Percentiles rank a stretch among this genome's conserved stretches.
Conservation (phyloP, 129 eudicot genomes). For the Centaurea solstitialis region DNA sequence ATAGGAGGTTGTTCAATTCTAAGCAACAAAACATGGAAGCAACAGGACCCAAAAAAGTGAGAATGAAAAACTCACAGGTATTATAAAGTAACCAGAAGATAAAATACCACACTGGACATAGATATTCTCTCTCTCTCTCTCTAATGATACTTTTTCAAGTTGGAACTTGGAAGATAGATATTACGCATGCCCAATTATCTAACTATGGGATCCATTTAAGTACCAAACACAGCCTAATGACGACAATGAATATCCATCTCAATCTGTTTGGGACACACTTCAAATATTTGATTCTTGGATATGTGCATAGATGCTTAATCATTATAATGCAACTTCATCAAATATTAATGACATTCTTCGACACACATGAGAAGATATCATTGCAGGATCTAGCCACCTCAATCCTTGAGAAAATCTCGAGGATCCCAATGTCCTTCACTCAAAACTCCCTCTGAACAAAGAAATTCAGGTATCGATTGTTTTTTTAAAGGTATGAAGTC, state of each 20-base stretch:
- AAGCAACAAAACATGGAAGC: background rate
- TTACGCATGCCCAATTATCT: background rate
- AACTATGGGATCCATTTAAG: background rate
- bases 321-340: background rate
- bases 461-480: no score
- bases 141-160: background rate
- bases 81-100: background rate
- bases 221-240: background rate
- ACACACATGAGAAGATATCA: background rate
- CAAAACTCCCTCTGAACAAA: no score
- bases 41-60: background rate
- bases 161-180: background rate
- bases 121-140: background rate
- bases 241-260: background rate
- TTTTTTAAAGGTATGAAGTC: no score
- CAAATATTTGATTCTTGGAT: background rate
- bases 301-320: background rate
- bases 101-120: background rate
- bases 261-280: background rate
- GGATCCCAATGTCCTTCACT: background rate
- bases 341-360: background rate
- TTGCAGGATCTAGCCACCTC: background rate
- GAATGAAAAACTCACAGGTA: background rate
- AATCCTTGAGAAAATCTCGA: background rate
- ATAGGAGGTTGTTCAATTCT: background rate